A percentile compares a stretch with the other conserved stretches of the same genome.
Evolutionary conservation across 371 early-diverging fungal genomes (phyloP).

Genomic region (Umbelopsis sp.): DNA sequence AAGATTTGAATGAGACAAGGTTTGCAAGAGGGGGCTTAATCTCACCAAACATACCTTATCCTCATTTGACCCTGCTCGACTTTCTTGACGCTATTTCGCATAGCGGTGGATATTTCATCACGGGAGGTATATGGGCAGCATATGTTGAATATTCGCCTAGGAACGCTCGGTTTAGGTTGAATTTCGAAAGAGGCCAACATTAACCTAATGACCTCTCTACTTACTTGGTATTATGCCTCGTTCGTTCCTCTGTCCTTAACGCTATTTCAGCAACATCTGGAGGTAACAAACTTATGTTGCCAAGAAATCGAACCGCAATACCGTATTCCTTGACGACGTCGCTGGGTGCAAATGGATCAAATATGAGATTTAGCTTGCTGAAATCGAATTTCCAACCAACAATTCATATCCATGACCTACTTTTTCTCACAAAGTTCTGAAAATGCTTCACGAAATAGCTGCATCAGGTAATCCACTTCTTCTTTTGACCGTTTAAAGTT

Average conservation of each 20-base stretch:
- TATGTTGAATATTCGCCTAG: constrained; percentile 84
- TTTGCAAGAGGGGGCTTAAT: not conserved
- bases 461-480: constrained; percentile 93
- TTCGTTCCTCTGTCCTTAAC: constrained; percentile 65
- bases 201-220: not conserved
- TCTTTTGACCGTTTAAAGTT: constrained; percentile 93
- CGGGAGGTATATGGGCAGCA: constrained; percentile 97
- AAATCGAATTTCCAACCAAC: not conserved
- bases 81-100: constrained; percentile 52
- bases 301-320: constrained; percentile 83
- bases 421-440: constrained; percentile 71
- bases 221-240: constrained; percentile 72
- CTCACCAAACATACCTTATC: constrained; percentile 40
- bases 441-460: constrained; percentile 79
- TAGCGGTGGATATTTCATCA: constrained; percentile 84
- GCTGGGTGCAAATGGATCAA: not conserved
- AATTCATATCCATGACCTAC: constrained; percentile 39
- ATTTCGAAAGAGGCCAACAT: not conserved
- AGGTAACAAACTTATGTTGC: constrained; percentile 75
- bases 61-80: constrained; percentile 59
- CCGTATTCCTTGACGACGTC: constrained; percentile 68
- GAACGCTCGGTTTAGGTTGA: constrained; percentile 24
- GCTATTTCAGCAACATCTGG: constrained; percentile 66
- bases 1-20: not conserved
- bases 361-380: not conserved